phyloP scores from a whole-genome alignment of 2,329 filamentous ascomycete species.

The Fusarium sp. region DNA sequence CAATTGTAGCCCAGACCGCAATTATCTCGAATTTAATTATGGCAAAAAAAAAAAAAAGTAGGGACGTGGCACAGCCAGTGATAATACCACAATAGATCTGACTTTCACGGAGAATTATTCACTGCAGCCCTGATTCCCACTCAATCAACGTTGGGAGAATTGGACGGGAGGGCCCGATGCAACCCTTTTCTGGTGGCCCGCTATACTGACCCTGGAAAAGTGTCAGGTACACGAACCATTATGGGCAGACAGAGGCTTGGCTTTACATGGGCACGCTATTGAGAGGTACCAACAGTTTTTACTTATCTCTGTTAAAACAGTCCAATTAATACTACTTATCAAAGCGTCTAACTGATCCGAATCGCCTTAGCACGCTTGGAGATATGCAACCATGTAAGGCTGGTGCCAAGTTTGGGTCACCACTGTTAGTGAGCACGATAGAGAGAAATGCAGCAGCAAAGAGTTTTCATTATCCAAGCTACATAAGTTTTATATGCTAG shows the following conservation, averaged over 20 bases:
- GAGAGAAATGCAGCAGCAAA: slow-evolving; percentile 24
- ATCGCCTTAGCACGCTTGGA: neutral
- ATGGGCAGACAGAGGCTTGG: slow-evolving; percentile 15
- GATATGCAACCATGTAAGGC: neutral
- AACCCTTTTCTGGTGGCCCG: slow-evolving; percentile 8
- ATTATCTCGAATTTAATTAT: neutral
- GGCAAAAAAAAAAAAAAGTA: neutral
- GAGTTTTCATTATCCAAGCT: slow-evolving; percentile 27
- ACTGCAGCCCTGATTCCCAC: neutral
- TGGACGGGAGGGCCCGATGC: slow-evolving; percentile 4
- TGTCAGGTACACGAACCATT: neutral
- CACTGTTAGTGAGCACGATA: too few species aligned
- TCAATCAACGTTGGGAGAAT: slow-evolving; percentile 2
- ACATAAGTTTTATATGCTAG: slow-evolving; percentile 28
- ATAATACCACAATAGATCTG: neutral
- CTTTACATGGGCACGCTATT: slow-evolving; percentile 1
- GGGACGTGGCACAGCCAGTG: slow-evolving; percentile 12
- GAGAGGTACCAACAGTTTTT: too few species aligned
- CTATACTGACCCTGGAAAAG: slow-evolving; percentile 14
- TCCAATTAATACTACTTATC: neutral
- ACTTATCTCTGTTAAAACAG: neutral
- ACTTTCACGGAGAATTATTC: slow-evolving; percentile 13
- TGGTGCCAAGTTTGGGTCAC: neutral
- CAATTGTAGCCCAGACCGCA: neutral
- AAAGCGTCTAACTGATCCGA: neutral